These are phyloP conservation scores for Gnaphalium uliginosum DNA, from an alignment of 129 eudicot species.

Conservation along the genomic window DNA sequence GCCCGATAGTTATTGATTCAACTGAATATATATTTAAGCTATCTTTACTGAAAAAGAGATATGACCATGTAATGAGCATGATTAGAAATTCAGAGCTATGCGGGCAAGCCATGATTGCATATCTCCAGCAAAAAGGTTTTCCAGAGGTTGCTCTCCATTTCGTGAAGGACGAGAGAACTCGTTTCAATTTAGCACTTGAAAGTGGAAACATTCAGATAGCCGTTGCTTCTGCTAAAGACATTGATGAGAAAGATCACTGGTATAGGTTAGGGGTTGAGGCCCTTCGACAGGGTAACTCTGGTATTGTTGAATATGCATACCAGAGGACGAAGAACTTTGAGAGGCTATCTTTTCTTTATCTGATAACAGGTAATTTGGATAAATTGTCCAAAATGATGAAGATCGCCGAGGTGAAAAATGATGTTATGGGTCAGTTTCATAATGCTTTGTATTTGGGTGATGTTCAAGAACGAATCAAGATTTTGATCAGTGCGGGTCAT, in stretches of 20 bases:
- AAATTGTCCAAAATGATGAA: conserved; percentile 75
- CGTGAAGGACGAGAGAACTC: conserved; percentile 69
- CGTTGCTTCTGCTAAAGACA: conserved; percentile 71
- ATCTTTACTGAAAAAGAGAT: conserved; percentile 55
- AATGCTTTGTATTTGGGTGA: conserved; percentile 71
- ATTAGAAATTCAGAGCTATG: conserved; percentile 72
- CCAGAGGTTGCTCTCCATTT: conserved; percentile 82
- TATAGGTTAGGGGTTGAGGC: conserved; percentile 74
- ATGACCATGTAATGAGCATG: conserved; percentile 80
- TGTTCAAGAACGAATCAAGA: conserved; percentile 59
- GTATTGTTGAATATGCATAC: conserved; percentile 72
- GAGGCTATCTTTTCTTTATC: conserved; percentile 66
- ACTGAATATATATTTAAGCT: conserved; percentile 70
- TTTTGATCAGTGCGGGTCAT: conserved; percentile 66
- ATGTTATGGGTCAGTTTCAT: conserved; percentile 81
- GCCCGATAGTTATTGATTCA: conserved; percentile 64
- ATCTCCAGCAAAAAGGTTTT: conserved; percentile 78
- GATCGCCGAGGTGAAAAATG: conserved; percentile 75
- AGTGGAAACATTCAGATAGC: conserved; percentile 78
- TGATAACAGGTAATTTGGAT: conserved; percentile 68
- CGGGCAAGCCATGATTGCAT: conserved; percentile 85
- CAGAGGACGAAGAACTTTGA: conserved; percentile 77
- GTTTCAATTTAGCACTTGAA: conserved; percentile 71
- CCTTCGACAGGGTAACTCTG: conserved; percentile 82
- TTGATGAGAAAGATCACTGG: conserved; percentile 83